phyloP scores from a whole-genome alignment of 768 basidiomycete species.

The Rhodotorula taiwanensis region DNA sequence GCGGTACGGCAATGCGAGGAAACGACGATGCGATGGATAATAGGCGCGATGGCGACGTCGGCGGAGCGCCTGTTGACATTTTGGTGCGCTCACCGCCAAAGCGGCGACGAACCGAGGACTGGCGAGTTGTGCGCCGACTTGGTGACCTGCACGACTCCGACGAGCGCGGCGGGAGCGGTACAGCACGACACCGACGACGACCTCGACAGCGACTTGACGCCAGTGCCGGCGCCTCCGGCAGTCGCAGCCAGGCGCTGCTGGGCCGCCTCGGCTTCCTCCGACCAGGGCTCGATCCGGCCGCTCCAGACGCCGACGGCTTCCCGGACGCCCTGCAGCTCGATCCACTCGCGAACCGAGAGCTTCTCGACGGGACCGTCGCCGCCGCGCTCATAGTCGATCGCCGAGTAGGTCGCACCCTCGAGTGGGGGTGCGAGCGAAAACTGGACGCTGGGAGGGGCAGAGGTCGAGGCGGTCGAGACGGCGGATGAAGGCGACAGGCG shows the following conservation, averaged over 20 bases:
- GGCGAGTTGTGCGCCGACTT: constrained; percentile 25
- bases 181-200: not conserved
- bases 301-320: constrained; percentile 34
- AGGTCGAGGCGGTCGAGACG: not conserved
- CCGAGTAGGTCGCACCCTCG: constrained; percentile 18
- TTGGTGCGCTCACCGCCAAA: too few species aligned
- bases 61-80: too few species aligned
- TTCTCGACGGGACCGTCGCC: constrained; percentile 34
- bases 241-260: not conserved
- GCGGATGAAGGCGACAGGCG: not conserved
- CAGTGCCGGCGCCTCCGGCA: not conserved
- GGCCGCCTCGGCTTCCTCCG: constrained; percentile 6
- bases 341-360: constrained; percentile 31
- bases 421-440: constrained; percentile 22
- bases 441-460: constrained; percentile 6
- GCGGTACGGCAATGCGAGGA: not conserved
- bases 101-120: not conserved
- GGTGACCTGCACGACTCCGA: constrained; percentile 26
- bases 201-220: not conserved
- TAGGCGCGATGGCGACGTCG: too few species aligned
- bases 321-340: constrained; percentile 32
- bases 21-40: not conserved
- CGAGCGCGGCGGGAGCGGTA: constrained; percentile 10
- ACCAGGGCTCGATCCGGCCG: constrained; percentile 27
- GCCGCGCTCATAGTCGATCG: constrained; percentile 14